phyloP scores from a whole-genome alignment of 495 filamentous ascomycete species.

The Articulospora tetracladia region DNA sequence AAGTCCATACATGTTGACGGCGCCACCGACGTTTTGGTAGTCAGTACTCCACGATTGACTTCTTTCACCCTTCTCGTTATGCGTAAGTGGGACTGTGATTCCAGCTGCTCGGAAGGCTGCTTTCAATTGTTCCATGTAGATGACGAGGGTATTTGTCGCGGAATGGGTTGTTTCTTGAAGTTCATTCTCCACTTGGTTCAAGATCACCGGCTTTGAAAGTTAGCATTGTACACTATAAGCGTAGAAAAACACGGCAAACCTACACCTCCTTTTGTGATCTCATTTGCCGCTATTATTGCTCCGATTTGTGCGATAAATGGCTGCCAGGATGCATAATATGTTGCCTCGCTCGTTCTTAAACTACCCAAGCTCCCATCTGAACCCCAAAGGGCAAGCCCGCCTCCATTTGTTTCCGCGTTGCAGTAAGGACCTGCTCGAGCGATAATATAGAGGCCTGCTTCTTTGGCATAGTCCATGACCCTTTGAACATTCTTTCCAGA shows the following conservation, averaged over 20 bases:
- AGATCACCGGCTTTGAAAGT: conserved; percentile 38
- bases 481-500: conserved; percentile 51
- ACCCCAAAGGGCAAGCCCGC: conserved; percentile 48
- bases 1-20: conserved; percentile 52
- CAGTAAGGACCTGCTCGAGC: conserved; percentile 56
- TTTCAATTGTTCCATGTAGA: conserved; percentile 49
- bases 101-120: conserved; percentile 43
- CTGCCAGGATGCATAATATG: conserved; percentile 39
- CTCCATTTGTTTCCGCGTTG: conserved; percentile 49
- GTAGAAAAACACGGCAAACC: not conserved
- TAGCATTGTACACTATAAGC: conserved; percentile 2
- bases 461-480: conserved; percentile 55
- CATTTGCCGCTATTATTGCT: conserved; percentile 42
- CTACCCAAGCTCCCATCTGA: conserved; percentile 46
- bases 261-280: conserved; percentile 46
- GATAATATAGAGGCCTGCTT: conserved; percentile 57
- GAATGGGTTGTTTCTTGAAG: conserved; percentile 37
- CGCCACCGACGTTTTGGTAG: conserved; percentile 50
- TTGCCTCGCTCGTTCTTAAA: conserved; percentile 36
- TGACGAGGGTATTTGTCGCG: conserved; percentile 36
- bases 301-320: conserved; percentile 44
- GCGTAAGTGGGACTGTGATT: conserved; percentile 45
- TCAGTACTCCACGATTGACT: conserved; percentile 50
- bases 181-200: conserved; percentile 53
- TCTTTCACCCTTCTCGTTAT: conserved; percentile 52